These are phyloP conservation scores for Xerocomellus chrysenteron DNA, from an alignment of 768 basidiomycete species.

Conservation along the genomic window DNA sequence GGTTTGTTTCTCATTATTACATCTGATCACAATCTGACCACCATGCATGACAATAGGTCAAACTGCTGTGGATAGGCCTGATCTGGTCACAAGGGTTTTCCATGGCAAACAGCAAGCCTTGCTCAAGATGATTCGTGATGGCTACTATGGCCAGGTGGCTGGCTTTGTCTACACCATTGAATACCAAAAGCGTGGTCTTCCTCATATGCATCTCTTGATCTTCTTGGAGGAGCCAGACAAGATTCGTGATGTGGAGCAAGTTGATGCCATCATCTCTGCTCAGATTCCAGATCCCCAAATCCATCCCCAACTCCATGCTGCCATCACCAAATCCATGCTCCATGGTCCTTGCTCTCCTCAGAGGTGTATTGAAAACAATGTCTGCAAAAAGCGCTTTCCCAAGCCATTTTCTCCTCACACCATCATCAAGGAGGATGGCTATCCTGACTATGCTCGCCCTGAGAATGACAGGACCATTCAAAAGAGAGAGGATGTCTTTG, in stretches of 20 bases:
- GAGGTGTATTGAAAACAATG: slow-evolving; percentile 31
- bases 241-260: background rate
- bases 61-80: too few relatives aligned
- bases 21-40: background rate
- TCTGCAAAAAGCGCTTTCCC: slow-evolving; percentile 39
- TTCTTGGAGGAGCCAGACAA: background rate
- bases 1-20: slow-evolving; percentile 12
- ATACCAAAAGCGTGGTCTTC: background rate
- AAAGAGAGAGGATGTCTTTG: too few relatives aligned
- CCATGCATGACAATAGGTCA: background rate
- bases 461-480: too few relatives aligned
- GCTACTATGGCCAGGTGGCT: slow-evolving; percentile 41
- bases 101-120: too few relatives aligned
- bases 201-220: background rate
- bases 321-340: slow-evolving; percentile 7
- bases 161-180: slow-evolving; percentile 54
- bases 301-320: background rate
- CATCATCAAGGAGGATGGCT: slow-evolving; percentile 37
- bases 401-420: slow-evolving; percentile 39
- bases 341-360: slow-evolving; percentile 41
- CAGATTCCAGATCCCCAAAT: background rate
- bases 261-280: background rate
- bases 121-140: slow-evolving; percentile 29
- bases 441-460: slow-evolving; percentile 25
- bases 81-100: too few relatives aligned